Base-by-base conservation (phyloP, 495 filamentous ascomycete genomes). In the Trichoderma asperelloides region DNA sequence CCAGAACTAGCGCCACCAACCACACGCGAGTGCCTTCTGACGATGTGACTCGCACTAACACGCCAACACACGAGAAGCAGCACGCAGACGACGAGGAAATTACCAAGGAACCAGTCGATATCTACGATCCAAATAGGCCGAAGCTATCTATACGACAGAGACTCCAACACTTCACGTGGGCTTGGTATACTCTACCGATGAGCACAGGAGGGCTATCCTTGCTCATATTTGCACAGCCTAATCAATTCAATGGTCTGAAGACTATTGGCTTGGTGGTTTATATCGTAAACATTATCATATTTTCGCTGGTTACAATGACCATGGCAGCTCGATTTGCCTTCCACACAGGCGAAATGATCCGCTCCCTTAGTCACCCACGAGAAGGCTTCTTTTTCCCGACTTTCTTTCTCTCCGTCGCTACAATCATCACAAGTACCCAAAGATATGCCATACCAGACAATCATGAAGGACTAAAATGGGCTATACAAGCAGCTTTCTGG, bases 111-210 rank as follows among this genome's bases (percentile, higher is more conserved):
- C 25, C 4, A 21, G 23, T 25, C 9, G 27, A 60, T 25, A 60
- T 60, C 11, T 28, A 60, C 55, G 55, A 60, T 25, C 25, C 55
- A 13, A 60, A 60, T 25, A 18, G 55, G 15, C 74, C 74, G 1
- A 71, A 65, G 28, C 43, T 76, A 4, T 71, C 74, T 23, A 74
- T 73, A 69, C 70, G 71, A 60, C 66, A 73, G 25, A 79, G 88
- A 6, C 75, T 89, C 4, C 78, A 83, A 65, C 88, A 89, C 70
- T 89, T 89, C 71, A 90, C 88, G n/a, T 89, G 86, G 84, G 87
- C 87, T 28, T 90, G 87, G 83, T 91, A 87, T 73, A 88, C 86
- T 13, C 73, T 87, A 70, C 55, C 55, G 21, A 90, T 90, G 87
- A 84, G 86, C 45, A 87, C 85, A 2, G 86, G 86, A 13, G 88